phyloP scores from a whole-genome alignment of 805 yeast species.

The Pichia californica region DNA sequence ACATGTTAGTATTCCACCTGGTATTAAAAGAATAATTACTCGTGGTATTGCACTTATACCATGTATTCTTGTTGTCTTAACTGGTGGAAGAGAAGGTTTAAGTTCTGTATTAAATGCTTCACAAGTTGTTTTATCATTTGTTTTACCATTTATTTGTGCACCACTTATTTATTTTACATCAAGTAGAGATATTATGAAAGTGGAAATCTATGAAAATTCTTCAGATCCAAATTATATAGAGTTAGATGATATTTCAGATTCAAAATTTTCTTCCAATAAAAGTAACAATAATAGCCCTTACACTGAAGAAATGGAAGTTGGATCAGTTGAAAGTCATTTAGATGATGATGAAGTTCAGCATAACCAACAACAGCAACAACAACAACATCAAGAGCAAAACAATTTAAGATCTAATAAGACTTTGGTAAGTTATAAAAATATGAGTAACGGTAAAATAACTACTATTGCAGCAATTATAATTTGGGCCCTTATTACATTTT shows the following conservation, averaged over 20 bases:
- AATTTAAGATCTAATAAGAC: too few species aligned
- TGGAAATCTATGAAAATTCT: conserved; percentile 12
- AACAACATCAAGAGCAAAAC: not conserved
- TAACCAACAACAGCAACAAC: not conserved
- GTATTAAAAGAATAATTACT: conserved; percentile 71
- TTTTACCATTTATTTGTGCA: conserved; percentile 82
- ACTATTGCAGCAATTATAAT: conserved; percentile 49
- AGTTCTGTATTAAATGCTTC: conserved; percentile 67
- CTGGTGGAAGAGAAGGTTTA: conserved; percentile 78
- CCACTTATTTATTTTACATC: conserved; percentile 82
- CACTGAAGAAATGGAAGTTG: not conserved
- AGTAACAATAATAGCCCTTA: not conserved
- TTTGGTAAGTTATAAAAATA: conserved; percentile 39
- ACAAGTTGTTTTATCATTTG: conserved; percentile 75
- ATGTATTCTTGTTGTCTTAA: conserved; percentile 65
- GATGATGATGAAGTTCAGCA: not conserved
- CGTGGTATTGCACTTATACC: conserved; percentile 82
- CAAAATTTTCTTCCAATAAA: too few species aligned
- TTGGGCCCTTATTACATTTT: conserved; percentile 65
- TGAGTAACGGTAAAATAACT: conserved; percentile 59
- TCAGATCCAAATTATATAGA: conserved; percentile 11
- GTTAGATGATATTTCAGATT: not conserved
- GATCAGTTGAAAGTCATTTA: not conserved
- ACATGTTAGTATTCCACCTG: conserved; percentile 75
- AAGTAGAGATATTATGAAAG: conserved; percentile 38